Conservation (phyloP, 352 stramenopile species). For the Globisporangium spiculum region DNA sequence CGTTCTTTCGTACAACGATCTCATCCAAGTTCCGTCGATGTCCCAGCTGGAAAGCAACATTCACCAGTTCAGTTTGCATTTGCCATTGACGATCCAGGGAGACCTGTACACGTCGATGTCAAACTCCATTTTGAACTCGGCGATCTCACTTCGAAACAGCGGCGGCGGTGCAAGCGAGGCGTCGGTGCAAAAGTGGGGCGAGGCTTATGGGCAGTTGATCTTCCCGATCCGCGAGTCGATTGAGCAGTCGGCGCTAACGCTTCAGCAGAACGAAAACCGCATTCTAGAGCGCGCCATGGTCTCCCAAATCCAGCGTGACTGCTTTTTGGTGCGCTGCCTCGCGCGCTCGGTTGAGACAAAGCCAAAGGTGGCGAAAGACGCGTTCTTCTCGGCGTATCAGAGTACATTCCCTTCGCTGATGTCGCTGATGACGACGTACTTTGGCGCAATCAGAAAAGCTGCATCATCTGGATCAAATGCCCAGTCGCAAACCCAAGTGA, state of each 20-base stretch:
- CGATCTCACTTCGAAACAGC: slow-evolving; percentile 50
- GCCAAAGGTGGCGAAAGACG: slow-evolving; percentile 71
- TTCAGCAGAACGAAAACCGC: slow-evolving; percentile 74
- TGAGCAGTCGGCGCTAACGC: slow-evolving; percentile 54
- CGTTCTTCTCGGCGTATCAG: slow-evolving; percentile 68
- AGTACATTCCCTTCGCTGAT: slow-evolving; percentile 53
- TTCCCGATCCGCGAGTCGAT: slow-evolving; percentile 71
- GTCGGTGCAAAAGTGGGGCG: slow-evolving; percentile 44
- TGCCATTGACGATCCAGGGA: slow-evolving; percentile 67
- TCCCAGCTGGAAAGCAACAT: slow-evolving; percentile 62
- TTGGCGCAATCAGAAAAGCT: slow-evolving; percentile 59
- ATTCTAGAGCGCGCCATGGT: slow-evolving; percentile 66
- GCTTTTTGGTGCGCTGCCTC: slow-evolving; percentile 64
- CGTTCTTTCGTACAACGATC: slow-evolving; percentile 67
- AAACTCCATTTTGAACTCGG: slow-evolving; percentile 75
- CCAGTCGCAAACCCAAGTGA: slow-evolving; percentile 43
- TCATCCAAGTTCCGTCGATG: slow-evolving; percentile 68
- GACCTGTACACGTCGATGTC: slow-evolving; percentile 80
- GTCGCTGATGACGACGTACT: slow-evolving; percentile 66
- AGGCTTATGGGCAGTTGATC: slow-evolving; percentile 55
- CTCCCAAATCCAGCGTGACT: slow-evolving; percentile 64
- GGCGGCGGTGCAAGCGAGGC: slow-evolving; percentile 18
- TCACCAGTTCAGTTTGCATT: slow-evolving; percentile 68
- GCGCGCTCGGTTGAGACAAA: slow-evolving; percentile 70
- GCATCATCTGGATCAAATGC: slow-evolving; percentile 18